These are phyloP conservation scores for Dothistroma pini DNA, from an alignment of 2,329 filamentous ascomycete genomes.

Conservation along the genomic window DNA sequence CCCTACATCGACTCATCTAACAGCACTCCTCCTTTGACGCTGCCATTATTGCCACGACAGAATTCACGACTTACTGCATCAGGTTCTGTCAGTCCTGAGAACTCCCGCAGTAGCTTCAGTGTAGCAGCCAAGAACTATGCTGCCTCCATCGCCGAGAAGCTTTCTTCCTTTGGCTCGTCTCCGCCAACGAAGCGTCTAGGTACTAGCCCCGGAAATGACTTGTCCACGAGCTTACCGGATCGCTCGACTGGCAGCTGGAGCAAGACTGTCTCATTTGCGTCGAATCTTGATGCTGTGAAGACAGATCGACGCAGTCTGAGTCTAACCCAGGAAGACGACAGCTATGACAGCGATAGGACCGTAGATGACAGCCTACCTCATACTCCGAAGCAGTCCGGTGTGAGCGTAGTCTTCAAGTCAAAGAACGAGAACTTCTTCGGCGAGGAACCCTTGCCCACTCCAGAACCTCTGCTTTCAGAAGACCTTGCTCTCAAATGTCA, in stretches of 20 bases:
- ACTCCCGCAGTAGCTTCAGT: slow-evolving; percentile 34
- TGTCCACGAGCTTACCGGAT: slow-evolving; percentile 28
- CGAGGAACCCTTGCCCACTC: slow-evolving; percentile 42
- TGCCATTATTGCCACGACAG: slow-evolving; percentile 23
- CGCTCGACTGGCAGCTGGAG: slow-evolving; percentile 46
- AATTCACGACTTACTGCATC: slow-evolving; percentile 25
- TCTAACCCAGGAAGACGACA: slow-evolving; percentile 26
- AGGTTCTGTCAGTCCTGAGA: slow-evolving; percentile 32
- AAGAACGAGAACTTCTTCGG: slow-evolving; percentile 58
- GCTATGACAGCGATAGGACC: slow-evolving; percentile 34
- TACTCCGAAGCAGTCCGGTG: slow-evolving; percentile 32
- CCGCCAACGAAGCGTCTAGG: slow-evolving; percentile 28
- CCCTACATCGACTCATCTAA: slow-evolving; percentile 29
- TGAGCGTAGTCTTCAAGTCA: slow-evolving; percentile 47
- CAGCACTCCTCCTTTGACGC: slow-evolving; percentile 30
- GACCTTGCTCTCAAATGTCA: slow-evolving; percentile 47
- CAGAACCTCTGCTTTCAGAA: slow-evolving; percentile 48
- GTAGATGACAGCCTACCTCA: slow-evolving; percentile 37
- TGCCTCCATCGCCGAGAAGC: slow-evolving; percentile 34
- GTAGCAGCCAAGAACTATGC: slow-evolving; percentile 34
- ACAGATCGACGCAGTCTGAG: slow-evolving; percentile 33
- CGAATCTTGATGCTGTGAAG: slow-evolving; percentile 33
- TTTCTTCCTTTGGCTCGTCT: slow-evolving; percentile 31
- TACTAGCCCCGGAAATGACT: slow-evolving; percentile 29
- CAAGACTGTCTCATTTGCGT: slow-evolving; percentile 35